A percentile compares a stretch with the other conserved stretches of the same genome.
These are phyloP conservation scores for Phytophthora quininea DNA, from an alignment of 352 stramenopile genomes.

Conservation along the genomic window DNA sequence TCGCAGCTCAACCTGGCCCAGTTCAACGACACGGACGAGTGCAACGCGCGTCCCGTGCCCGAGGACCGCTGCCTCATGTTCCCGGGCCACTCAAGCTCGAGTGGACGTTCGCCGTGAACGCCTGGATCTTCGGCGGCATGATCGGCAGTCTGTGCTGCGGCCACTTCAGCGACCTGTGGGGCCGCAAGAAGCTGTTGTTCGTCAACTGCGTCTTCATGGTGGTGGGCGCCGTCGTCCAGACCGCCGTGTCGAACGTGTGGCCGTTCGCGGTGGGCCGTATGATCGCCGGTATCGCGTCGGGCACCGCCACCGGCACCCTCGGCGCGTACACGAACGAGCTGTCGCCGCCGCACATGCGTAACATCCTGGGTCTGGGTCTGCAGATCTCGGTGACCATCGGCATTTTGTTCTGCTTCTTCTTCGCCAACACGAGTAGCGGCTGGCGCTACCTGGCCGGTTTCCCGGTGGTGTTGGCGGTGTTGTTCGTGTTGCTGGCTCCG, in stretches of 20 bases:
- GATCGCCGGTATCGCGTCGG: slow-evolving; percentile 16
- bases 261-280: slow-evolving; percentile 22
- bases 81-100: slow-evolving; percentile 17
- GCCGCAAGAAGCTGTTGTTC: slow-evolving; percentile 35
- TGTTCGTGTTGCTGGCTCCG: slow-evolving; percentile 45
- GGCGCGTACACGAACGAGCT: slow-evolving; percentile 25
- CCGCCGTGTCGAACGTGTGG: slow-evolving; percentile 23
- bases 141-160: slow-evolving; percentile 48
- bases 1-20: slow-evolving; percentile 53
- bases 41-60: slow-evolving; percentile 21
- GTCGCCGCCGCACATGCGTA: slow-evolving; percentile 19
- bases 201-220: slow-evolving; percentile 42
- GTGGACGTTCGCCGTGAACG: slow-evolving; percentile 30
- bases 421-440: slow-evolving; percentile 17
- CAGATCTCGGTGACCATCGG: slow-evolving; percentile 31
- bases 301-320: slow-evolving; percentile 15
- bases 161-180: slow-evolving; percentile 31
- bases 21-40: slow-evolving; percentile 49
- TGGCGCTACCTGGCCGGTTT: slow-evolving; percentile 38
- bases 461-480: slow-evolving; percentile 22
- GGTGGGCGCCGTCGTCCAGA: slow-evolving; percentile 32
- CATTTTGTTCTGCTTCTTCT: slow-evolving; percentile 26
- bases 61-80: slow-evolving; percentile 19
- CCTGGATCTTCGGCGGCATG: slow-evolving; percentile 60
- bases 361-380: slow-evolving; percentile 34